Percentiles rank a stretch among this genome's conserved stretches.
phyloP scores from a whole-genome alignment of 2,329 filamentous ascomycete genomes.

The Nigrospora sphaerica region DNA sequence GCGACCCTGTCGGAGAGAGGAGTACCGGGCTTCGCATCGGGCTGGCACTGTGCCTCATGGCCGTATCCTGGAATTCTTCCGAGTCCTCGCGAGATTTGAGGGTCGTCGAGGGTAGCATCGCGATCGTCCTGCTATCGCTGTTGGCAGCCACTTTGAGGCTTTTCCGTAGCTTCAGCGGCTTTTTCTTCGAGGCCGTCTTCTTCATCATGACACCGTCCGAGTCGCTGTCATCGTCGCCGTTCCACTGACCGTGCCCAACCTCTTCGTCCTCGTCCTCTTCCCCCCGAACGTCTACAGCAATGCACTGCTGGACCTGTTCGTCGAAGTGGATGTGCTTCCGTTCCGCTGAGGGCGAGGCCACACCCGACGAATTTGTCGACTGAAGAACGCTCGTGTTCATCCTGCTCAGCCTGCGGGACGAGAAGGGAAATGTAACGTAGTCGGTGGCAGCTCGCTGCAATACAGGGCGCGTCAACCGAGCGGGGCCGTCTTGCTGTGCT shows the following conservation, averaged over 20 bases:
- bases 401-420: slow-evolving; percentile 52
- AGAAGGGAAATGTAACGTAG: slow-evolving; percentile 58
- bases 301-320: slow-evolving; percentile 91
- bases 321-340: slow-evolving; percentile 93
- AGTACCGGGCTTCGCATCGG: slow-evolving; percentile 37
- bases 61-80: slow-evolving; percentile 56
- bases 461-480: slow-evolving; percentile 41
- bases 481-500: slow-evolving; percentile 59
- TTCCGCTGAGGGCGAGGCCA: slow-evolving; percentile 54
- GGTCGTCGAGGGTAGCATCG: slow-evolving; percentile 79
- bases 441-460: slow-evolving; percentile 63
- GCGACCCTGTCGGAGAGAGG: slow-evolving; percentile 69
- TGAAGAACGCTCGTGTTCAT: slow-evolving; percentile 59
- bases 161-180: slow-evolving; percentile 43
- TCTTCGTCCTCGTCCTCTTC: slow-evolving; percentile 68
- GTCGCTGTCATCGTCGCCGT: slow-evolving; percentile 49
- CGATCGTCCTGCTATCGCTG: slow-evolving; percentile 75
- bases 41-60: slow-evolving; percentile 51
- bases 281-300: slow-evolving; percentile 82
- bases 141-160: slow-evolving; percentile 34
- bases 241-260: slow-evolving; percentile 28
- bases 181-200: slow-evolving; percentile 48
- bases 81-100: slow-evolving; percentile 78
- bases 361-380: slow-evolving; percentile 65
- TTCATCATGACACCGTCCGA: slow-evolving; percentile 83